Conservation (phyloP, 257 asterid genomes). For the Solanum medicagineum region DNA sequence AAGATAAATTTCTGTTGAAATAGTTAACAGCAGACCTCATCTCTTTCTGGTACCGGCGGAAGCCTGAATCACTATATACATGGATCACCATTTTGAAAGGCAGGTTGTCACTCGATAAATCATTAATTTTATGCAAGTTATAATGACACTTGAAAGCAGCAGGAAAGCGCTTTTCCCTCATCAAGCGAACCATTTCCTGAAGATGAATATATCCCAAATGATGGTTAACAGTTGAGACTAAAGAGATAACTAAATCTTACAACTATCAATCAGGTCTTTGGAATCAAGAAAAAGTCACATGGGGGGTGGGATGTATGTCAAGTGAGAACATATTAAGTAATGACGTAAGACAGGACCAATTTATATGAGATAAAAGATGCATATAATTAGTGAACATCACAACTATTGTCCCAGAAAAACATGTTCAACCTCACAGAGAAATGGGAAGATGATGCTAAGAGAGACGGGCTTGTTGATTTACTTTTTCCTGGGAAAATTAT, state of each 20-base stretch:
- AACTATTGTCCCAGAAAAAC: not conserved
- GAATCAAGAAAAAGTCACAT: not conserved
- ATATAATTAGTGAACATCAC: not conserved
- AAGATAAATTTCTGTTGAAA: not conserved
- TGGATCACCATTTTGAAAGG: conserved; percentile 93
- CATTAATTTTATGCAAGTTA: conserved; percentile 57
- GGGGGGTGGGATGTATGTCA: too few species aligned
- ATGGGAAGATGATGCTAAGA: not conserved
- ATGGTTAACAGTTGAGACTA: not conserved
- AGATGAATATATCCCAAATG: not conserved
- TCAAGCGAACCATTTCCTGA: conserved; percentile 87
- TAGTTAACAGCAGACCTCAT: conserved; percentile 49
- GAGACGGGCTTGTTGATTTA: not conserved
- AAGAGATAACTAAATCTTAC: not conserved
- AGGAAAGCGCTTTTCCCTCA: conserved; percentile 67
- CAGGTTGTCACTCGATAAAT: conserved; percentile 55
- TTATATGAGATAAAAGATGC: not conserved
- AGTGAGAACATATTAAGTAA: not conserved
- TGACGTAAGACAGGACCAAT: not conserved
- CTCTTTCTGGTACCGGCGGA: conserved; percentile 88
- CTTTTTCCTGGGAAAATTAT: not conserved
- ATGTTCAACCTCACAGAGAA: not conserved
- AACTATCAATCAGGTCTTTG: not conserved
- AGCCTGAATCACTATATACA: conserved; percentile 82
- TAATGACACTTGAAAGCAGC: conserved; percentile 81